Base-by-base conservation (phyloP, 2,329 filamentous ascomycete genomes). In the Colletotrichum orbiculare region DNA sequence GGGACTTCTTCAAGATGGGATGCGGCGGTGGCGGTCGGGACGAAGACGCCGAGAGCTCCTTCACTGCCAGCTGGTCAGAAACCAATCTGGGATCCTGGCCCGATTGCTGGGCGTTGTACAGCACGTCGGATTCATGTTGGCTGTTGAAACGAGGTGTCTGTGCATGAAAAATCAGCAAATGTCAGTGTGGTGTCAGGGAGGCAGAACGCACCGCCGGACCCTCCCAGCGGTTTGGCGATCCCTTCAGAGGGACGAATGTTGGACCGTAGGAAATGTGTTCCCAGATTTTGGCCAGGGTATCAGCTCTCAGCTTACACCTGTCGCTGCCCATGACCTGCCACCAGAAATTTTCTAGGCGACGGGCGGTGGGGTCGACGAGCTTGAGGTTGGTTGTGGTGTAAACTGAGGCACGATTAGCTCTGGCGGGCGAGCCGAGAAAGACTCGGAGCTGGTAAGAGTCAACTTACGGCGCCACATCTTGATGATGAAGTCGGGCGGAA, bases 261-360 rank as follows among this genome's bases (percentile, higher is more conserved):
- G 84, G 81, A 8, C 86, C 87, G 49, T 81, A 79, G 0, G 87
- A 88, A 49, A 89, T 87, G 38, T 87, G 78, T 70, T 84, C 78
- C 69, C 86, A 89, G 6, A 89, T 75, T 66, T 75, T 81, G 61
- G 87, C 86, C 49, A 89, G 77, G 11, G 81, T 80, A 39, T 77
- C 78, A 43, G 85, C 87, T 50, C 84, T 83, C 52, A 89, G 77
- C 57, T 80, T 73, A 39, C 83, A 80, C 35, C 83, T 79, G 67
- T 87, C 78, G 69, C 87, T 89, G 39, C 87, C 86, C 82, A 86
- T 86, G 58, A 89, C 85, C 71, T 89, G 87, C 83, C 86, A 89
- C 87, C 87, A 90, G 69, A 89, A 88, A 70, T 89, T 87, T 71
- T 89, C 87, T 17, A 89, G 76, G 15, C 87, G 85, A 64, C 83